phyloP scores from a whole-genome alignment of 257 asterid species.

The Cinchona pubescens region DNA sequence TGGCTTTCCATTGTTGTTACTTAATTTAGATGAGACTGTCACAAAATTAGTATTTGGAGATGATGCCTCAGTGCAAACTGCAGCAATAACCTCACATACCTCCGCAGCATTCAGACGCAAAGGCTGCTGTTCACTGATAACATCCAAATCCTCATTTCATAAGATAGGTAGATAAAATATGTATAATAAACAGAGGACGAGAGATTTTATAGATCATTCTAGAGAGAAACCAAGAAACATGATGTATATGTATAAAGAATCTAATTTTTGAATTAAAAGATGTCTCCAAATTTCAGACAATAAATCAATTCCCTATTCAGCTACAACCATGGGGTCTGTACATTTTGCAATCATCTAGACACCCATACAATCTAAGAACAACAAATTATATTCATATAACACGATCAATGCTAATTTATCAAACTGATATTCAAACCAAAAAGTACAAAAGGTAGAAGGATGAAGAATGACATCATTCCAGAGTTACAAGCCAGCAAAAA shows the following conservation, averaged over 20 bases:
- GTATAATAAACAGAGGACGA: constrained; percentile 9
- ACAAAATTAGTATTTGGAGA: constrained; percentile 54
- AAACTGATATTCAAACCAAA: not conserved
- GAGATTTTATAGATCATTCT: constrained; percentile 18
- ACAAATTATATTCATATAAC: not conserved
- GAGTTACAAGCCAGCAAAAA: not conserved
- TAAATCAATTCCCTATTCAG: not conserved
- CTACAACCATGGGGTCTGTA: not conserved
- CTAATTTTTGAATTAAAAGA: constrained; percentile 15
- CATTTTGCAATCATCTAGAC: not conserved
- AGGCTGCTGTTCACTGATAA: constrained; percentile 92
- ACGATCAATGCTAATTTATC: not conserved
- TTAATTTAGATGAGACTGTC: constrained; percentile 80
- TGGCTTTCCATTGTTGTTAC: constrained; percentile 78
- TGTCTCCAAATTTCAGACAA: not conserved
- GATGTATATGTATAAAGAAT: not conserved
- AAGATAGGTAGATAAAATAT: constrained; percentile 14
- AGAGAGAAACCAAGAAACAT: not conserved
- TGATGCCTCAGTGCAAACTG: constrained; percentile 90
- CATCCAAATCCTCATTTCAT: constrained; percentile 29
- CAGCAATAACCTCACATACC: constrained; percentile 94
- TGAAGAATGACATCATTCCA: not conserved
- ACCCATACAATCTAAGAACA: not conserved
- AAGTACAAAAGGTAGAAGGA: not conserved
- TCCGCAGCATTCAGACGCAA: constrained; percentile 89